phyloP scores from a whole-genome alignment of 108 stramenopile genomes.

The Skeletonema costatum region DNA sequence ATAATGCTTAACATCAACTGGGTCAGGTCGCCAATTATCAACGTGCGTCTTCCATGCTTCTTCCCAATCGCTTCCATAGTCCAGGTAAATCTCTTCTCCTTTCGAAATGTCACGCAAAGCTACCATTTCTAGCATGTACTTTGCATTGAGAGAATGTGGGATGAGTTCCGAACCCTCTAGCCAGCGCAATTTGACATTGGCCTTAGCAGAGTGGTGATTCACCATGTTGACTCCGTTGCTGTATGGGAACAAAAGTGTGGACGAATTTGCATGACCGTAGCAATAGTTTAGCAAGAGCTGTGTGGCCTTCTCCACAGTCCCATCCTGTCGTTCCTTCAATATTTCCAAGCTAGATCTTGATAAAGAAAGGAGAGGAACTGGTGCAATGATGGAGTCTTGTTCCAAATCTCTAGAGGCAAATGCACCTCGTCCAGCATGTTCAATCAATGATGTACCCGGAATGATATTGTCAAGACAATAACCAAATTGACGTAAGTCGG shows the following conservation, averaged over 20 bases:
- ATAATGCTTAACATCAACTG: conserved; percentile 38
- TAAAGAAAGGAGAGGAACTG: conserved; percentile 25
- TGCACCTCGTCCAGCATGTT: conserved; percentile 66
- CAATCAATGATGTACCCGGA: conserved; percentile 41
- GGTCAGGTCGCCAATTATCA: conserved; percentile 37
- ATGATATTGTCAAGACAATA: conserved; percentile 62
- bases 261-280: conserved; percentile 62
- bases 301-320: neutral
- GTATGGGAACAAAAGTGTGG: conserved; percentile 68
- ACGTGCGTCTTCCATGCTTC: conserved; percentile 71
- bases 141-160: conserved; percentile 23
- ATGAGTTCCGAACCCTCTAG: conserved; percentile 25
- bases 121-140: conserved; percentile 50
- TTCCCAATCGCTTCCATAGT: conserved; percentile 77
- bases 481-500: conserved; percentile 54
- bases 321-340: conserved; percentile 44
- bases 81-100: conserved; percentile 64
- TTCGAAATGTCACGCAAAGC: conserved; percentile 55
- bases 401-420: conserved; percentile 45
- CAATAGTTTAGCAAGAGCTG: conserved; percentile 81
- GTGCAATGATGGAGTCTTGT: conserved; percentile 21
- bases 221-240: conserved; percentile 59
- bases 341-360: conserved; percentile 31
- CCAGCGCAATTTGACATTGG: conserved; percentile 52
- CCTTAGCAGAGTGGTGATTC: conserved; percentile 57